Base-by-base conservation (phyloP, 257 asterid genomes). In the Solanum gracilifrons region DNA sequence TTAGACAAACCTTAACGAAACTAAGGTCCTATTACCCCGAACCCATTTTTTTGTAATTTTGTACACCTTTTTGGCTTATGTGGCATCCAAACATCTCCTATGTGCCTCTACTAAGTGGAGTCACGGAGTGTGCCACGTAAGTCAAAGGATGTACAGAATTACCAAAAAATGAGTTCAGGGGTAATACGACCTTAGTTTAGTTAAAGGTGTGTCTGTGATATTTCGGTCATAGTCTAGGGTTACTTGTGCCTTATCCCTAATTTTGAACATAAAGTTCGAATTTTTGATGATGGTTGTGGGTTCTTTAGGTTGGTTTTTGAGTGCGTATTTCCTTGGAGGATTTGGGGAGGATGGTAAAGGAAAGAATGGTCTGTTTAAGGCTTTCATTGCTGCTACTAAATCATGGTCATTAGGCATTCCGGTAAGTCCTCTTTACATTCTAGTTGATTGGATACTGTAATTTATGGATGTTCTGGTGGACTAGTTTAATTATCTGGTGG, bases 251-350 rank as follows among this genome's bases (percentile, higher is more conserved):
- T 48, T 48, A 15, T 48, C 60, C 60, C 60, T 43, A n/a, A 75
- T 41, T 29, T 39, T 72, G 18, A 55, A 0, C 1, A 9, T 16
- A 25, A 41, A 36, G 18, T n/a, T 73, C 3, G 20, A 46, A 48
- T 9, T 82, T 85, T 80, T 48, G 60, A 7, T 43, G 85, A 79
- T 36, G 66, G 43, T 32, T 31, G n/a, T 85, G 73, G 51, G 39
- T 86, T 87, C 27, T 48, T 83, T 75, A 97, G 99, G 99, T 83
- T 97, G 99, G 99, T 91, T 97, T 88, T 85, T 97, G 93, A 92
- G 99, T 93, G 99, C 98, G 58, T 96, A 97, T 88, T 94, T 97
- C 90, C 96, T 97, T 32, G 99, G 99, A 82, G 99, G 98, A 73
- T 97, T 92, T 84, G 93, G 93, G 16, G 95, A 97, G 85, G 98